These are phyloP conservation scores for Umbelopsis isabellina DNA, from an alignment of 192 early-diverging fungal species.

Conservation along the genomic window DNA sequence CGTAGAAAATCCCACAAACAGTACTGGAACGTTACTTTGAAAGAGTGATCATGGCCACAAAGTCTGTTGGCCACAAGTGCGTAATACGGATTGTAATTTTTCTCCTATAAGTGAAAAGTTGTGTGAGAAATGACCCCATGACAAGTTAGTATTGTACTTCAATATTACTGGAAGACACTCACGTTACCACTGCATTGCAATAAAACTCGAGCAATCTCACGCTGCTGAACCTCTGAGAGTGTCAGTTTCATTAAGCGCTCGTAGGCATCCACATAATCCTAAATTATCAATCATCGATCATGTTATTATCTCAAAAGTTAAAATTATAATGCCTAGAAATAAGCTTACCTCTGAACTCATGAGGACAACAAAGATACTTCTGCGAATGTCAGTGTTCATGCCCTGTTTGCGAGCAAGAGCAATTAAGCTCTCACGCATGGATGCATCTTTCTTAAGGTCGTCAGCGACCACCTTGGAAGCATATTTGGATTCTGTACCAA, in stretches of 20 bases:
- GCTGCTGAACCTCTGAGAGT: constrained; percentile 90
- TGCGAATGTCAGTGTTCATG: constrained; percentile 96
- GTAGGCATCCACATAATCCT: constrained; percentile 93
- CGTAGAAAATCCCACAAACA: constrained; percentile 95
- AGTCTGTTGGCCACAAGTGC: constrained; percentile 81
- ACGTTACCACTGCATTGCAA: constrained; percentile 87
- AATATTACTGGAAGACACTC: constrained; percentile 27
- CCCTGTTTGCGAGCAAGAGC: constrained; percentile 81
- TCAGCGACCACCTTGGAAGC: constrained; percentile 37
- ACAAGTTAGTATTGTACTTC: background rate
- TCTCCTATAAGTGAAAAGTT: constrained; percentile 58
- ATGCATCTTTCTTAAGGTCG: constrained; percentile 46
- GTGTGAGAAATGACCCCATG: background rate
- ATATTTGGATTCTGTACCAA: constrained; percentile 50
- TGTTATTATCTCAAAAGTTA: background rate
- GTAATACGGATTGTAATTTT: constrained; percentile 93
- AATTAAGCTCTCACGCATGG: constrained; percentile 65
- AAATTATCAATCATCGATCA: background rate
- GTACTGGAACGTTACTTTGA: constrained; percentile 93
- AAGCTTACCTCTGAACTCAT: constrained; percentile 81
- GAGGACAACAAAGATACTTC: constrained; percentile 89
- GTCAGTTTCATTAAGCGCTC: constrained; percentile 82
- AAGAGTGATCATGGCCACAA: constrained; percentile 75
- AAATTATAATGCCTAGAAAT: background rate
- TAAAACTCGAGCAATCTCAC: constrained; percentile 92